Evolutionary conservation across 352 stramenopile species (phyloP), one percentile per base, ranked within the genome.

Genomic region (Globisporangium nodosum): DNA sequence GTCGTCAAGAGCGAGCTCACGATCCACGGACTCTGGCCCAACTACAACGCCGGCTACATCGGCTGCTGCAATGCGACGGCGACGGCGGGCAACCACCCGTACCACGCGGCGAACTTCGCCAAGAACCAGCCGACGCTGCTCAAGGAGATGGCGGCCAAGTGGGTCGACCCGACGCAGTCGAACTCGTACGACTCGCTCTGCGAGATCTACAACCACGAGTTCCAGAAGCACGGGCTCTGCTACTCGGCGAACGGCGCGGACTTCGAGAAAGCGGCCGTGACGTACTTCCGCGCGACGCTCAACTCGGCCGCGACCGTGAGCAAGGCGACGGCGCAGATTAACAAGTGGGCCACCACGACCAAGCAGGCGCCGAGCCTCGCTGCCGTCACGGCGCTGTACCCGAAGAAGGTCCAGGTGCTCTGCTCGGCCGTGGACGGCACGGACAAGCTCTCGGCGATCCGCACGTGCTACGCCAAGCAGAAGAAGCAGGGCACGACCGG

Each of bases 161-260:
- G 83, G 83, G 58, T 89, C 35, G 83, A 92, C 51, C 69, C 83
- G 30, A 82, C 83, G 16, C 64, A 82, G 45, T 24, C 60, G 15
- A 78, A 66, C 39, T 69, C 72, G n/a, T 79, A 85, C 65, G 73
- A 90, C 65, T 67, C 77, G 62, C 68, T 92, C 3, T 92, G 83
- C 52, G 78, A 90, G 54, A 73, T 90, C 40, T 94, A 92, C 78
- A 88, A 94, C 70, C 81, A 94, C 67, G 81, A 92, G 70, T 92
- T 94, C 70, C 84, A 94, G 69, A 94, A 94, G 68, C 84, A 94
- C 61, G 81, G 84, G 21, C 65, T 91, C 37, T 94, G 84, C 76
- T 94, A 86, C 65, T 37, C 33, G 33, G 79, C 83, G 3, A 31
- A 61, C 35, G 60, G 60, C 16, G 47, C n/a, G 20, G 53, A 65